A percentile compares a stretch with the other conserved stretches of the same genome.
Evolutionary conservation across 2,329 filamentous ascomycete species (phyloP).

Genomic region (Fusarium chaquense): DNA sequence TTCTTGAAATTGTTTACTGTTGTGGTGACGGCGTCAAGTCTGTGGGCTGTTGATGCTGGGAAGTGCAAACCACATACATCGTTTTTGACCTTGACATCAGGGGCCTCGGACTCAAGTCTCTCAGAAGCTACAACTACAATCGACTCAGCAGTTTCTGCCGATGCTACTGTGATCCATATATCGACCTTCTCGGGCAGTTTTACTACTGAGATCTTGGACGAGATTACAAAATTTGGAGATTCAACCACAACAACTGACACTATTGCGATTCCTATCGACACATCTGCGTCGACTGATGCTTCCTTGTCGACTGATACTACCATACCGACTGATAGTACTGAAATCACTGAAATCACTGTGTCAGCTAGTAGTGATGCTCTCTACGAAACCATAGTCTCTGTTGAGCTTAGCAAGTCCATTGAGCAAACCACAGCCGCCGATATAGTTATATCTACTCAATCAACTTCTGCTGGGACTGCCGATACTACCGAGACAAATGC

Average conservation of each 20-base stretch:
- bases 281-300: background rate
- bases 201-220: background rate
- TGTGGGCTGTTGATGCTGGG: conserved; percentile 4
- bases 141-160: background rate
- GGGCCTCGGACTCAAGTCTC: background rate
- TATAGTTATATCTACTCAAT: background rate
- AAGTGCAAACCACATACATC: conserved; percentile 8
- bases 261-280: background rate
- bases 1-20: background rate
- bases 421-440: background rate
- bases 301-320: background rate
- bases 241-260: background rate
- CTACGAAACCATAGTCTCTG: background rate
- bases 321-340: background rate
- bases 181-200: background rate
- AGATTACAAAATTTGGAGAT: background rate
- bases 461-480: background rate
- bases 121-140: background rate
- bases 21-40: background rate
- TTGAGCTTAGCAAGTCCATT: background rate
- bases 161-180: background rate
- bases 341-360: background rate
- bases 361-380: background rate
- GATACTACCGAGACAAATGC: background rate
- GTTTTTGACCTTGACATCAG: background rate